Percentiles rank a stretch among this genome's conserved stretches.
These are phyloP conservation scores for Alternaria angustiovoidea DNA, from an alignment of 2,329 filamentous ascomycete species.

Conservation along the genomic window DNA sequence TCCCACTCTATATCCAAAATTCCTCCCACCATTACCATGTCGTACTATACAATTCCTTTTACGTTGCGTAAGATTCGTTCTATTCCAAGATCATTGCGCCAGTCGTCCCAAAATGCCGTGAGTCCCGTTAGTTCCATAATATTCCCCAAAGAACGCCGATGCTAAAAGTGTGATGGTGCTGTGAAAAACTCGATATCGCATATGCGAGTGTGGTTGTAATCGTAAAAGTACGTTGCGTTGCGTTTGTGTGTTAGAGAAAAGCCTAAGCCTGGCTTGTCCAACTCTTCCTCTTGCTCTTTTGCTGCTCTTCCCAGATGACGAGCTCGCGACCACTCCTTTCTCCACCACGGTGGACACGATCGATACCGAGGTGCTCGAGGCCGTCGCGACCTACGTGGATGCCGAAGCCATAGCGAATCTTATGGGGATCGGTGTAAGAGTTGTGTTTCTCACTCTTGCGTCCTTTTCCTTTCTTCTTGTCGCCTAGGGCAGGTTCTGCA, in stretches of 20 bases:
- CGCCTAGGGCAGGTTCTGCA: constrained; percentile 25
- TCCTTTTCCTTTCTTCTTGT: constrained; percentile 26
- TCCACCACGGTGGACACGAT: constrained; percentile 58
- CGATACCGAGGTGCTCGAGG: constrained; percentile 66
- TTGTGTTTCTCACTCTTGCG: constrained; percentile 36
- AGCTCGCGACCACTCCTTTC: constrained; percentile 44
- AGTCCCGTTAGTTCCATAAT: background rate
- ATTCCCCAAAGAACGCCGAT: background rate
- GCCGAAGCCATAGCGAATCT: constrained; percentile 63
- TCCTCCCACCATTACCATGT: background rate
- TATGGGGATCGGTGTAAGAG: constrained; percentile 36
- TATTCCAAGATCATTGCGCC: background rate
- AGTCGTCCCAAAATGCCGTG: constrained; percentile 1
- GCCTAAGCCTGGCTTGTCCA: constrained; percentile 28
- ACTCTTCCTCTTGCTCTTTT: constrained; percentile 35
- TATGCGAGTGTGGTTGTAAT: background rate
- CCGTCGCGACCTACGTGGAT: constrained; percentile 66
- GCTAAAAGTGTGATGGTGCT: background rate
- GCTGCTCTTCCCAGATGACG: constrained; percentile 50
- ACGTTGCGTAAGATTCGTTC: background rate
- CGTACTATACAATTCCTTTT: constrained; percentile 1
- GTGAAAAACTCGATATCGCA: background rate
- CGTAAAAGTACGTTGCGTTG: background rate
- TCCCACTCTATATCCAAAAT: background rate
- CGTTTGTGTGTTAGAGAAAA: background rate